phyloP scores from a whole-genome alignment of 73 alveolate genomes.

The Halteria grandinella region DNA sequence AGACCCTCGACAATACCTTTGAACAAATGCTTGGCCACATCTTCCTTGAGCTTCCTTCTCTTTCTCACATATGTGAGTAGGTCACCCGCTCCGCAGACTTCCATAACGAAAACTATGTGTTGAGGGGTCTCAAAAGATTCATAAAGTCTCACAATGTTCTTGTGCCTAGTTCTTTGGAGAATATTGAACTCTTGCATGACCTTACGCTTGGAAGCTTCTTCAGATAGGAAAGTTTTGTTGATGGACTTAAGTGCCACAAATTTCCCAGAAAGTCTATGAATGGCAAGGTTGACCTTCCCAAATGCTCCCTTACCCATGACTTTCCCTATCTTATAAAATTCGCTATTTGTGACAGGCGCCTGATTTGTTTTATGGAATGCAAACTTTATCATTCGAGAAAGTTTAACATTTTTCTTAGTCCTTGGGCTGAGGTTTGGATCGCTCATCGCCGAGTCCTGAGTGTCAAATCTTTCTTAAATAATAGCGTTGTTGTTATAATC shows the following conservation, averaged over 20 bases:
- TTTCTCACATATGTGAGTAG: constrained; percentile 49
- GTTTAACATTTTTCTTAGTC: too few relatives aligned
- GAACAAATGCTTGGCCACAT: constrained; percentile 53
- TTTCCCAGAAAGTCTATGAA: constrained; percentile 52
- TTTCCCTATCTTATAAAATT: constrained; percentile 55
- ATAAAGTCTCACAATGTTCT: constrained; percentile 32
- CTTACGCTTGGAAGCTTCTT: constrained; percentile 46
- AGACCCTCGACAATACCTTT: constrained; percentile 48
- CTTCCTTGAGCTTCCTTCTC: constrained; percentile 53
- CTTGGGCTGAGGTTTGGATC: too few relatives aligned
- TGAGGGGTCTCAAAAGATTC: constrained; percentile 51
- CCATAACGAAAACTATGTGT: constrained; percentile 56
- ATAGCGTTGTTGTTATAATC: too few relatives aligned
- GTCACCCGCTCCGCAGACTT: constrained; percentile 51
- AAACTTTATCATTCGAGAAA: too few relatives aligned
- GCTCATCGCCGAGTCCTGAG: too few relatives aligned
- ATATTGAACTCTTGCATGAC: constrained; percentile 51
- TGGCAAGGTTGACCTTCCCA: constrained; percentile 60
- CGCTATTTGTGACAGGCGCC: too few relatives aligned
- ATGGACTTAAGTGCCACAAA: constrained; percentile 65
- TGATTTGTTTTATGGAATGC: too few relatives aligned
- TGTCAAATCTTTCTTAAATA: too few relatives aligned
- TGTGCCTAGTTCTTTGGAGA: constrained; percentile 40
- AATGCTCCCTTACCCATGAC: constrained; percentile 67
- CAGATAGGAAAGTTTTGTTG: constrained; percentile 42